Base-by-base conservation (phyloP, 148 eudicot species). In the Rheum nobile region DNA sequence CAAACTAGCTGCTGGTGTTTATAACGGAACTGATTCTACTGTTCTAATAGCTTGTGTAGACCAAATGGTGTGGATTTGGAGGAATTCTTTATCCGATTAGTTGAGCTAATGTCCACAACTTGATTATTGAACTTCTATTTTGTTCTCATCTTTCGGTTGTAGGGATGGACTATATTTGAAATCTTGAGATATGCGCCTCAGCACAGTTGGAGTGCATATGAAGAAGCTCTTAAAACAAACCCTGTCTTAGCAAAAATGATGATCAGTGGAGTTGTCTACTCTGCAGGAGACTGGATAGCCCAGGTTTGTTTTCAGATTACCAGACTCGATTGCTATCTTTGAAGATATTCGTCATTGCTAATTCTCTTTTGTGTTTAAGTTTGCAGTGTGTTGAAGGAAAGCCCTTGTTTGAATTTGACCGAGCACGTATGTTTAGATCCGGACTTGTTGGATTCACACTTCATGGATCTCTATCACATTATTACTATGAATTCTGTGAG, bases 211-310 rank as follows among this genome's bases (percentile, higher is more conserved):
- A 83, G 39, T 75, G 99, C 99, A 19, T 95, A 95, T 32, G 99
- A 91, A 84, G 94, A 83, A 84, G 92, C 88, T 76, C 88, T 95
- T 47, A 95, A 84, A 84, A 79, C 90, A 46, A 91, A 95, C 61
- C 99, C 99, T 0, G 92, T 95, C 10, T 79, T 95, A 22, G 96
- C 99, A 0, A 95, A 95, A 82, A 95, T 91, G 99, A 81, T 87
- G 71, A 95, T 95, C 71, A 95, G 99, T 81, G 99, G 99, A 81
- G 90, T 95, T 24, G 99, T 95, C 44, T 95, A 95, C 82, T 90
- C 99, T 46, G 3, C 92, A 13, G 99, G 99, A 63, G 99, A 95
- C 83, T 95, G 99, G 99, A 95, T 95, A 77, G 99, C 99, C 48
- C 99, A 95, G 94, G 99, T 95, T 80, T 41, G 91, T 76, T 79